A percentile compares a stretch with the other conserved stretches of the same genome.
Conservation (phyloP, 129 eudicot species). For the Flaveria linearis region DNA sequence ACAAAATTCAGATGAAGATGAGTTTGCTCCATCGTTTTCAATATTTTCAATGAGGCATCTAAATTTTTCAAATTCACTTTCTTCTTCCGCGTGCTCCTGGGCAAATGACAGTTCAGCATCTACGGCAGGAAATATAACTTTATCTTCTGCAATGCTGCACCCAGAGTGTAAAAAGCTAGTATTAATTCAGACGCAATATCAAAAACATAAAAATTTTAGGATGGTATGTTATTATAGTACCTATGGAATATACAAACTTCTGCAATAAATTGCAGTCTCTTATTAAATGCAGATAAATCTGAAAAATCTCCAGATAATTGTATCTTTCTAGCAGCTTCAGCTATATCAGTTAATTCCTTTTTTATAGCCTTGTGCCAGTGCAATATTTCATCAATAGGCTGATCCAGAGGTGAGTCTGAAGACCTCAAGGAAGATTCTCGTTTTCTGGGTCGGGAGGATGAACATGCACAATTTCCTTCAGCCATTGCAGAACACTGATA, state of each 20-base stretch:
- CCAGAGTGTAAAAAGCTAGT: slow-evolving; percentile 24
- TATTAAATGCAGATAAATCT: slow-evolving; percentile 76
- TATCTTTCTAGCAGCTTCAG: slow-evolving; percentile 85
- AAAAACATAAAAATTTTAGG: neutral
- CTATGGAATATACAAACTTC: slow-evolving; percentile 99
- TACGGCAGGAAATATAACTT: slow-evolving; percentile 94
- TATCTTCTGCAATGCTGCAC: slow-evolving; percentile 99
- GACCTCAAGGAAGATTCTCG: slow-evolving; percentile 36
- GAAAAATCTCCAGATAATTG: slow-evolving; percentile 82
- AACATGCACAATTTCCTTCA: slow-evolving; percentile 58
- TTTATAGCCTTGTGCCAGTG: slow-evolving; percentile 95
- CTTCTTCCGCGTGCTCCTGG: slow-evolving; percentile 98
- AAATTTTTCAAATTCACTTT: slow-evolving; percentile 80
- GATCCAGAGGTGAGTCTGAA: slow-evolving; percentile 42
- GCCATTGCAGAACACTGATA: slow-evolving; percentile 29
- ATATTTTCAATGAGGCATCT: slow-evolving; percentile 87
- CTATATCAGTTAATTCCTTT: slow-evolving; percentile 80
- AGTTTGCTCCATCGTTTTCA: slow-evolving; percentile 84
- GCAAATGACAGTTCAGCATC: slow-evolving; percentile 89
- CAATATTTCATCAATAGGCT: slow-evolving; percentile 91
- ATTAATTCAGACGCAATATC: slow-evolving; percentile 11
- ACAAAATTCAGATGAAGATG: slow-evolving; percentile 84
- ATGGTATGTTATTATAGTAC: slow-evolving; percentile 32
- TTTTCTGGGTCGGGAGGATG: slow-evolving; percentile 52
- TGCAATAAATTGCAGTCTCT: slow-evolving; percentile 89